phyloP scores from a whole-genome alignment of 768 basidiomycete species.

The Collybia nuda region DNA sequence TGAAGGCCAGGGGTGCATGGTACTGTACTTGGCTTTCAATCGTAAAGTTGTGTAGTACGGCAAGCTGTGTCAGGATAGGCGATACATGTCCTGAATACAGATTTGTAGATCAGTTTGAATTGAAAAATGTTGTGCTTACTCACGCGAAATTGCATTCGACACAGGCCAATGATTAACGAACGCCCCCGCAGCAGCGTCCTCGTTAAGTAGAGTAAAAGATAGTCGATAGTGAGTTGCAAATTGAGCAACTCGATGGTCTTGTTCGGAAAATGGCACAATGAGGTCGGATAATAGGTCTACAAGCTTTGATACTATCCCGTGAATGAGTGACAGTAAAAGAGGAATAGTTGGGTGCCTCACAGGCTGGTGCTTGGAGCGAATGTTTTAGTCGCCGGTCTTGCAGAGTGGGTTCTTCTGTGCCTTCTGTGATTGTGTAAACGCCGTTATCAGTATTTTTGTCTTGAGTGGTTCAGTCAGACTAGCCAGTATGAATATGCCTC shows the following conservation, averaged over 20 bases:
- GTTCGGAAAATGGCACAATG: conserved; percentile 39
- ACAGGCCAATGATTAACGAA: conserved; percentile 75
- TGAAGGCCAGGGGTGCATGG: conserved; percentile 86
- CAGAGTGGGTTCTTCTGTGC: conserved; percentile 17
- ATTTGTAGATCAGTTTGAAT: background rate
- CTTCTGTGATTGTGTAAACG: conserved; percentile 21
- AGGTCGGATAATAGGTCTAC: conserved; percentile 32
- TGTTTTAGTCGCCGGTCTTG: conserved; percentile 27
- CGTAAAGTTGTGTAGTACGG: conserved; percentile 82
- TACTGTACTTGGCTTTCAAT: conserved; percentile 94
- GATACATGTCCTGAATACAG: conserved; percentile 58
- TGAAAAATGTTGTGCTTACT: conserved; percentile 23
- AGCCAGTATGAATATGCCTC: background rate
- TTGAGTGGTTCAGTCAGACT: background rate
- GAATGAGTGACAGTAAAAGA: background rate
- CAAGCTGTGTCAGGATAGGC: conserved; percentile 62
- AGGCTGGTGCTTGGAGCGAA: conserved; percentile 20
- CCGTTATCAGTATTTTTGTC: conserved; percentile 8
- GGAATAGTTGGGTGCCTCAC: conserved; percentile 13
- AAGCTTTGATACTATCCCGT: conserved; percentile 18
- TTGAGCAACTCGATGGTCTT: conserved; percentile 55
- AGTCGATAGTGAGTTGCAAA: conserved; percentile 84
- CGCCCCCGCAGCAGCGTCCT: conserved; percentile 73
- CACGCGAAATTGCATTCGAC: conserved; percentile 59
- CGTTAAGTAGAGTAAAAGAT: conserved; percentile 91